Percentiles rank a stretch among this genome's conserved stretches.
phyloP scores from a whole-genome alignment of 1,284 basidiomycete genomes.

The Anthracocystis setariae region DNA sequence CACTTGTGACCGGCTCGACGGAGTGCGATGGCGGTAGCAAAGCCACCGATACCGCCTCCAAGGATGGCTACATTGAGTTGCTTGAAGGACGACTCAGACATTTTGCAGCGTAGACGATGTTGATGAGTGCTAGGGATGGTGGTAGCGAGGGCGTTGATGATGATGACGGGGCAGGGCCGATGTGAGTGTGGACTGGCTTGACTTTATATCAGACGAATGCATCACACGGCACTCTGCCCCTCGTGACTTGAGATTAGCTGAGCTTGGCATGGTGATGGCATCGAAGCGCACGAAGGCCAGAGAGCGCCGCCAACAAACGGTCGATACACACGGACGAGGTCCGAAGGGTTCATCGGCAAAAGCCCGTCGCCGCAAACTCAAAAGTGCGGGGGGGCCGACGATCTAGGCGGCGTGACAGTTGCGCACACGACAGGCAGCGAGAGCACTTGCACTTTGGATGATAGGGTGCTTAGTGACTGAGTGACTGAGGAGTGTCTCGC shows the following conservation, averaged over 20 bases:
- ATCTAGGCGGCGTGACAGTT: too few relatives aligned
- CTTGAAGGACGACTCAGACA: constrained; percentile 36
- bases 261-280: background rate
- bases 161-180: constrained; percentile 3
- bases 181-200: background rate
- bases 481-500: too few relatives aligned
- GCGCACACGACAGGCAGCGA: too few relatives aligned
- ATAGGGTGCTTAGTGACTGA: too few relatives aligned
- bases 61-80: constrained; percentile 48
- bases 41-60: constrained; percentile 47
- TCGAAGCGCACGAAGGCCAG: too few relatives aligned
- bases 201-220: constrained; percentile 1
- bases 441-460: too few relatives aligned
- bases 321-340: constrained; percentile 20
- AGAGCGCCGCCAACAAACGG: background rate
- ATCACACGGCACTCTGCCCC: background rate
- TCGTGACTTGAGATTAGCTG: background rate
- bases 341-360: constrained; percentile 9
- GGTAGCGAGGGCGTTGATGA: background rate
- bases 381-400: constrained; percentile 1
- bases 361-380: background rate
- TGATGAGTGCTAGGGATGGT: background rate
- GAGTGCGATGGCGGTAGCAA: constrained; percentile 36
- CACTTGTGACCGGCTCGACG: constrained; percentile 47
- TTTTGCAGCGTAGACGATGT: constrained; percentile 3